Evolutionary conservation across 2,329 filamentous ascomycete species (phyloP), one percentile per base, ranked within the genome.

Genomic region (Zymoseptoria ardabiliae): DNA sequence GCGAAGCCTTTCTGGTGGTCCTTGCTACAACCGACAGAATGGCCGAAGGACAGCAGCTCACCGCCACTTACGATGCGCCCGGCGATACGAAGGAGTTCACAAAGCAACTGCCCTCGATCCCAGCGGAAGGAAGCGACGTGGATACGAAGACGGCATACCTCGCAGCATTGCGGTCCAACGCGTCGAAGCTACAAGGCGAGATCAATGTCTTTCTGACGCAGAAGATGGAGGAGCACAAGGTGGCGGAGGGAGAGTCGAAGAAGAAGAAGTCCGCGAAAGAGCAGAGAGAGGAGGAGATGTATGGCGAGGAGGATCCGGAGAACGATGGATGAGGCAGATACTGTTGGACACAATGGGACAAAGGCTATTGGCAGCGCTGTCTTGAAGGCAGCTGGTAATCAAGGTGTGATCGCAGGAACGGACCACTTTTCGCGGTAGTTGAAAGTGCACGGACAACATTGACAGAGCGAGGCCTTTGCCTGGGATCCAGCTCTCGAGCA

Each of bases 291-390:
- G 89, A 91, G 70, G 84, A 89, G 68, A 88, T 91, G 70, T 96
- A 96, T 71, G 91, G 91, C 53, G 91, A 96, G 73, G 91, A 96
- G 72, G 83, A 86, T 22, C 77, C 83, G 11, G 85, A 87, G 54
- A 86, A 89, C 13, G 70, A 71, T 52, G 65, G 64, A 3, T 63
- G 60, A 63, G 13, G 45, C n/a, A 25, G 57, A 54, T 17, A 22
- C 17, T 23, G 45, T 9, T 19, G 17, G 2, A 45, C 2, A 4
- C 4, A n/a, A 17, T n/a, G 17, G 3, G 4, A 30, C 5, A n/a
- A n/a, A 2, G 4, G 4, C 35, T n/a, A 28, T 9, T 28, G 25
- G 7, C 8, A n/a, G 35, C 35, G 6, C 35, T n/a, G 35, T 4
- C 3, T 7, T 45, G 35, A 17, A 45, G 11, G 17, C 35, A 45